Base-by-base conservation (phyloP, 768 basidiomycete species). In the Boletus fagicola region DNA sequence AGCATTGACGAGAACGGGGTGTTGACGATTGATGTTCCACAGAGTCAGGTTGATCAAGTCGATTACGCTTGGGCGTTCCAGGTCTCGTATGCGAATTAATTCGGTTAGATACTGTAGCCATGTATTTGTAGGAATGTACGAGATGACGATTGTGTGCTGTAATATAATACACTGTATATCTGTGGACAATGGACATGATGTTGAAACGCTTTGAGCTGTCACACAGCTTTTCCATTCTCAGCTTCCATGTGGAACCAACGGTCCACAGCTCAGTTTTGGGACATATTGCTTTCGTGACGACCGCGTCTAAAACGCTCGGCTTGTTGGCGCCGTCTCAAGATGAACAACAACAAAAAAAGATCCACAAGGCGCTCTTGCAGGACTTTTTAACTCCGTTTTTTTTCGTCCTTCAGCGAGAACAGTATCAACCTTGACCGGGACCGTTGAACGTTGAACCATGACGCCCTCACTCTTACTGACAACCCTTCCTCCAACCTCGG, bases 31-130 rank as follows among this genome's bases (percentile, higher is more conserved):
- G 55, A 67, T n/a, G 67, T 73, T 5, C 63, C 70, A 8, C 66
- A 69, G 10, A 56, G 53, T 26, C 61, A 66, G 38, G 58, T 66
- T 0, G 62, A 68, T 26, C 53, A 46, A 4, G 68, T 76, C 2
- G 61, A 75, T 13, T 67, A 62, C 51, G 77, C 78, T 2, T 78
- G 77, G 77, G 75, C 75, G 3, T 78, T 79, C 62, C 66, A 72
- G 51, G 72, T 77, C 12, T 61, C 58, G 43, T 78, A 78, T 58
- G 54, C 45, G 24, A 40, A 40, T 15, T 65, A n/a, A 57, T 4
- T 26, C 0, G 24, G 5, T 26, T 20, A 3, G 39, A 38, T 10
- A 16, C 15, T 33, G n/a, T n/a, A 9, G 1, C 42, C 22, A 18
- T 4, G 30, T 33, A 26, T 4, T 2, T 22, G 6, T 46, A 47